Evolutionary conservation across 768 basidiomycete genomes (phyloP).

Genomic region (Cubamyces lactineus): DNA sequence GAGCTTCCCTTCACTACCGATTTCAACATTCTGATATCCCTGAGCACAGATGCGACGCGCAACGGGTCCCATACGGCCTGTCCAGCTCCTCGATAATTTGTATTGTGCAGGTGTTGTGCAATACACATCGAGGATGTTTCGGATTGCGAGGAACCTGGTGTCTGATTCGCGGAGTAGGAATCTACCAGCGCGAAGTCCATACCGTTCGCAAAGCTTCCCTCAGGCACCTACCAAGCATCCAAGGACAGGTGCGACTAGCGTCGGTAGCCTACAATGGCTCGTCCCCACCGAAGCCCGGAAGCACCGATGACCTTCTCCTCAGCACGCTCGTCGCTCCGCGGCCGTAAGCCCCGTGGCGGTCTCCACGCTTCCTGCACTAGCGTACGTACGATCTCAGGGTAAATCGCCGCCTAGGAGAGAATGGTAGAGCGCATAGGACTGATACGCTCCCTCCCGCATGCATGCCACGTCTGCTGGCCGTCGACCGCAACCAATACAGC

Average conservation of each 20-base stretch:
- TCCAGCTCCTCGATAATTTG: too few species aligned
- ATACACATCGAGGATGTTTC: background rate
- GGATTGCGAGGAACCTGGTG: background rate
- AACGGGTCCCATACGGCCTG: too few species aligned
- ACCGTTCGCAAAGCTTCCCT: slow-evolving; percentile 5
- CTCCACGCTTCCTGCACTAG: background rate
- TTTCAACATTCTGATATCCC: too few species aligned
- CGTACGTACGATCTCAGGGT: background rate
- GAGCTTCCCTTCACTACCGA: too few species aligned
- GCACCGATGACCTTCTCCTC: background rate
- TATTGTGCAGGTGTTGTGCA: too few species aligned
- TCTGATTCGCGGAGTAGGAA: slow-evolving; percentile 16
- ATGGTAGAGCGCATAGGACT: background rate
- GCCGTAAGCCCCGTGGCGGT: slow-evolving; percentile 1
- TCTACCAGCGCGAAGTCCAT: background rate
- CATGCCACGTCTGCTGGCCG: slow-evolving; percentile 5
- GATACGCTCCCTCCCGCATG: background rate
- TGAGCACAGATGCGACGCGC: too few species aligned
- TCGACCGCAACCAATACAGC: slow-evolving; percentile 15
- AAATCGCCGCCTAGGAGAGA: background rate
- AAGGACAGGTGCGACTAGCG: background rate
- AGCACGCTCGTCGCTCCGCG: slow-evolving; percentile 7
- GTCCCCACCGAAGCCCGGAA: slow-evolving; percentile 14
- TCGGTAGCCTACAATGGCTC: slow-evolving; percentile 15
- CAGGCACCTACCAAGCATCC: slow-evolving; percentile 20